phyloP scores from a whole-genome alignment of 805 yeast genomes.

The Lachancea waltii region DNA sequence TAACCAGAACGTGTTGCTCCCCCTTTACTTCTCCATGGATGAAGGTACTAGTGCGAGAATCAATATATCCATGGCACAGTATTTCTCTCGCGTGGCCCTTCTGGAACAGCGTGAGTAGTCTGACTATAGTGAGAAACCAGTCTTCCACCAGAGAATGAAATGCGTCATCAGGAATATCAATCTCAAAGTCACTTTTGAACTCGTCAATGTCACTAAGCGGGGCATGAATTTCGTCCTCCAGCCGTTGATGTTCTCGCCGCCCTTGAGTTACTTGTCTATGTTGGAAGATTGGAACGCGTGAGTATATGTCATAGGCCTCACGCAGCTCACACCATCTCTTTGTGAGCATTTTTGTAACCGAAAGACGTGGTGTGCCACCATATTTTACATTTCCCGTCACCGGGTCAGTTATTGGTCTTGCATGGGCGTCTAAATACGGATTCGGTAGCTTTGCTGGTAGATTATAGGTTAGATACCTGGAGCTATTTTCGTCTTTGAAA shows the following conservation, averaged over 20 bases:
- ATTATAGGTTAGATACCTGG: constrained; percentile 13
- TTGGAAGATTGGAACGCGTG: constrained; percentile 34
- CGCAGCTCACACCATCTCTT: constrained; percentile 66
- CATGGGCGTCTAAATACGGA: constrained; percentile 18
- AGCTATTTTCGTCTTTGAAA: constrained; percentile 16
- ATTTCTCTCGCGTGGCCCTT: constrained; percentile 58
- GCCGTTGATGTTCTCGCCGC: constrained; percentile 37
- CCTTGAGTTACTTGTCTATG: constrained; percentile 45
- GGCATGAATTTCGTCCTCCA: constrained; percentile 44
- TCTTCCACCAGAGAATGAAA: constrained; percentile 26
- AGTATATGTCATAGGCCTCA: constrained; percentile 45
- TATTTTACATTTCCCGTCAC: constrained; percentile 8
- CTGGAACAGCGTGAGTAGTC: constrained; percentile 38
- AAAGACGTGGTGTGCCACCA: constrained; percentile 18
- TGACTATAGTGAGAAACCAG: constrained; percentile 40
- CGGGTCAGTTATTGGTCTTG: constrained; percentile 8
- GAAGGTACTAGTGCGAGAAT: constrained; percentile 20
- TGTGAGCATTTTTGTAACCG: constrained; percentile 54
- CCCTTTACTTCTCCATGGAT: constrained; percentile 12
- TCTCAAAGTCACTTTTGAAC: constrained; percentile 17
- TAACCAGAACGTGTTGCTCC: constrained; percentile 39
- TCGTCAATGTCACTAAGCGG: constrained; percentile 13
- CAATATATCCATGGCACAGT: constrained; percentile 46
- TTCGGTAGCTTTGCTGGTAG: constrained; percentile 15
- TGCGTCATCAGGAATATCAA: constrained; percentile 17